Conservation (phyloP, 176 grass and related monocot species). For the Thinopyrum elongatum region DNA sequence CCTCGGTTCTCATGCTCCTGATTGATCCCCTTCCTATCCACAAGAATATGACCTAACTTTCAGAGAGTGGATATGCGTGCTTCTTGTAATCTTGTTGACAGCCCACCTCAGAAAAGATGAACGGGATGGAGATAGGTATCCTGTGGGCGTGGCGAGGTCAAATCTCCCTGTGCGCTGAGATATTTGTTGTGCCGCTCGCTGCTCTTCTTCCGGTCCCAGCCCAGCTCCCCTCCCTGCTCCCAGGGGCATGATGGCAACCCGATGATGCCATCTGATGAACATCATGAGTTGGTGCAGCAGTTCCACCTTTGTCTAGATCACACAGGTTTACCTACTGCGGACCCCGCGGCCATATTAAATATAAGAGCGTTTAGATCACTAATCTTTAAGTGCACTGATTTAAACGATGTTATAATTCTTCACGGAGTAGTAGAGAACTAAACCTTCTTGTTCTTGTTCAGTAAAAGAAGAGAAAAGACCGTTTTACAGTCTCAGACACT, state of each 20-base stretch:
- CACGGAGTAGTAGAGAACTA: neutral
- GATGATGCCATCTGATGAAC: neutral
- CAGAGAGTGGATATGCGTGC: neutral
- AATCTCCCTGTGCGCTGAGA: neutral
- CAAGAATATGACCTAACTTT: neutral
- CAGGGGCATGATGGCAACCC: neutral
- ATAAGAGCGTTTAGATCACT: no score
- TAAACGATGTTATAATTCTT: no score
- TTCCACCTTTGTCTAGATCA: neutral
- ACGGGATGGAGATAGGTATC: neutral
- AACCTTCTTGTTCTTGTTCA: neutral
- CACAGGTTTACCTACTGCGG: neutral
- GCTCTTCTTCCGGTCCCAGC: neutral
- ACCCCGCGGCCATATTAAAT: no score
- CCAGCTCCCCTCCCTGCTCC: neutral
- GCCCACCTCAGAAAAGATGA: neutral
- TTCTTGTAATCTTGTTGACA: neutral
- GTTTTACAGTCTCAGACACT: neutral
- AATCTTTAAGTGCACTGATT: no score
- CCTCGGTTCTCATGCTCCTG: neutral
- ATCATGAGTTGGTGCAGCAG: neutral
- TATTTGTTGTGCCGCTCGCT: slow-evolving; percentile 1
- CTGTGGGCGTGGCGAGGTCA: slow-evolving; percentile 10
- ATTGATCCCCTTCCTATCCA: neutral
- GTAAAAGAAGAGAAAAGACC: neutral